Base-by-base conservation (phyloP, 352 stramenopile species). In the Aphanomyces stellatus region DNA sequence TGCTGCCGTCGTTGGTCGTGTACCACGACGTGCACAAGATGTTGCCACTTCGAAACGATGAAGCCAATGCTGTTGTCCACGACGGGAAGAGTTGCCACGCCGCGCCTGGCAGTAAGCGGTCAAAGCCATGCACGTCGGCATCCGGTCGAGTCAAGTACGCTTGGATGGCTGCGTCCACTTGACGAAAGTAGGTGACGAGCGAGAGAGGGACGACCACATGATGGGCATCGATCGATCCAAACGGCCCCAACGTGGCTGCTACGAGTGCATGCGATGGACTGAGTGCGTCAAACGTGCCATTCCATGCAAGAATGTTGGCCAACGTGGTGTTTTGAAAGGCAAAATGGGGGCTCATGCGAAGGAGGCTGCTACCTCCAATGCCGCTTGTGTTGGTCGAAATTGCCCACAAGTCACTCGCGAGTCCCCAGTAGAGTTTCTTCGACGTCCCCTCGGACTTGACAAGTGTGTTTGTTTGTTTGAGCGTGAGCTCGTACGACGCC, bases 371-470 rank as follows among this genome's bases (percentile, higher is more conserved):
- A 10, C 55, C 55, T 4, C 5, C 55, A 24, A 63, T 46, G 4
- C 22, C 24, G n/a, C n/a, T 27, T 1, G 24, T 27, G 55, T 63
- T 63, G 35, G 55, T 49, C 3, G 22, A 25, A 4, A 63, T 34
- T 1, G 55, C 55, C 55, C 28, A 43, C 7, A 63, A 30, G 22
- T 63, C 55, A 25, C 33, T 63, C 5, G 55, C 55, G 7, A 63
- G 41, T 13, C n/a, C 22, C 55, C 55, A 63, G 24, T 63, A 63
- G 28, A 63, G 25, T 49, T 63, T 63, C 1, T 34, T 49, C 24
- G 30, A 49, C 17, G 55, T 48, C 8, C 37, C 17, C 17, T 43
- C n/a, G n/a, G n/a, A n/a, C n/a, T n/a, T n/a, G n/a, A n/a, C n/a
- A n/a, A n/a, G n/a, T n/a, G n/a, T n/a, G n/a, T n/a, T 43, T 17